Conservation (phyloP, 306 rosid genomes). For the Cucumis hystrix region DNA sequence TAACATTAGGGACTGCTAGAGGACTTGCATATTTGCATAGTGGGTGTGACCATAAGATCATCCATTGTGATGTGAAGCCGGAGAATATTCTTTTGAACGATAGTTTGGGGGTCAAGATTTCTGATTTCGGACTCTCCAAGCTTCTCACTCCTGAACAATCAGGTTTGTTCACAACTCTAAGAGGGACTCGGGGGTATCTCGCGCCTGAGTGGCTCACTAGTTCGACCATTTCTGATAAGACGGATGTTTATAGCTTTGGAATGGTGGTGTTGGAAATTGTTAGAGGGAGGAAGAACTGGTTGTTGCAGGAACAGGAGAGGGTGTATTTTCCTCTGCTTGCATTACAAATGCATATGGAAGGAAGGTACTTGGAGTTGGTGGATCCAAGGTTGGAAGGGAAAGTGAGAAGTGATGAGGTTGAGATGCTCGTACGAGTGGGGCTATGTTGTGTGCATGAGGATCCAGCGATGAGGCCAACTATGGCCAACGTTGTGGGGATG, state of each 20-base stretch:
- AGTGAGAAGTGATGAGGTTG: slow-evolving; percentile 46
- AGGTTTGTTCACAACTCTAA: slow-evolving; percentile 78
- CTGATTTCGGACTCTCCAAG: slow-evolving; percentile 93
- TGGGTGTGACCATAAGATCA: slow-evolving; percentile 72
- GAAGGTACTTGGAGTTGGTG: slow-evolving; percentile 56
- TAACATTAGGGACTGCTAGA: slow-evolving; percentile 75
- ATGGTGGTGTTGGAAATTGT: slow-evolving; percentile 33
- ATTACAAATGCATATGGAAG: slow-evolving; percentile 67
- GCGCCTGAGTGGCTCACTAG: slow-evolving; percentile 94
- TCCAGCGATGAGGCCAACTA: slow-evolving; percentile 67
- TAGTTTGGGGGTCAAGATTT: slow-evolving; percentile 55
- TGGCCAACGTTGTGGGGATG: slow-evolving; percentile 65
- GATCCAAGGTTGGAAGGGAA: slow-evolving; percentile 62
- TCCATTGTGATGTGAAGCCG: slow-evolving; percentile 87
- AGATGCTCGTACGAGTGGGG: slow-evolving; percentile 50
- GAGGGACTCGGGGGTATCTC: slow-evolving; percentile 89
- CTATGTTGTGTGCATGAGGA: slow-evolving; percentile 84
- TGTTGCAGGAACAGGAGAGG: not conserved
- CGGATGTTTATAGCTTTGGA: slow-evolving; percentile 55
- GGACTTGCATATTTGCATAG: slow-evolving; percentile 85
- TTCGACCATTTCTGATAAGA: slow-evolving; percentile 68
- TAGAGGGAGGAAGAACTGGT: slow-evolving; percentile 67
- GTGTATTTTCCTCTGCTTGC: slow-evolving; percentile 68
- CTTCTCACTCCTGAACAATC: slow-evolving; percentile 64
- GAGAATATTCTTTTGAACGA: slow-evolving; percentile 80